phyloP scores from a whole-genome alignment of 192 early-diverging fungal species.

The Mortierella alpina region DNA sequence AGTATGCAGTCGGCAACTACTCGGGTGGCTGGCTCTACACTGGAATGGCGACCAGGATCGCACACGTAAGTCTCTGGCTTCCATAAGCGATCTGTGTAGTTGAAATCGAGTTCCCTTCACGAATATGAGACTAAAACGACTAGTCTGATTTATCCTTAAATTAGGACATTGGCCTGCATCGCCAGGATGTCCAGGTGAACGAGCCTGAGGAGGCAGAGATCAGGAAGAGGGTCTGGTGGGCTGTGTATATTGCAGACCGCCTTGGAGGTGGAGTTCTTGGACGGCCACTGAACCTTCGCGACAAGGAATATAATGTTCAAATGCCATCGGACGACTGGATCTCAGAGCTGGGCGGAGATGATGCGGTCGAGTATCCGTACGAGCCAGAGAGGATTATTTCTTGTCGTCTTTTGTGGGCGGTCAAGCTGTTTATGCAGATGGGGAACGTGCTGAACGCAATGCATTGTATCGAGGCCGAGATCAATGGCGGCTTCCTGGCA shows the following conservation, averaged over 20 bases:
- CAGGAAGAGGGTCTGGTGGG: slow-evolving; percentile 51
- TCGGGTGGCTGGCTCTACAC: slow-evolving; percentile 82
- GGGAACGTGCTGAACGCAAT: slow-evolving; percentile 49
- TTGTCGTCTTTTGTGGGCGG: slow-evolving; percentile 40
- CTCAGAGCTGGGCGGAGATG: slow-evolving; percentile 30
- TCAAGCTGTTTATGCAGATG: slow-evolving; percentile 54
- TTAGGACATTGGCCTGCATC: slow-evolving; percentile 52
- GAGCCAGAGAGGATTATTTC: slow-evolving; percentile 53
- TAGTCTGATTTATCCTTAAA: neutral
- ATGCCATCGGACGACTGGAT: slow-evolving; percentile 56
- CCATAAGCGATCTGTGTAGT: neutral
- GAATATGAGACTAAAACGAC: neutral
- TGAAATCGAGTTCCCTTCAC: neutral
- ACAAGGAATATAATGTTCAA: slow-evolving; percentile 54
- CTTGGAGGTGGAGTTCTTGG: slow-evolving; percentile 51
- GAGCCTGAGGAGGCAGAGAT: slow-evolving; percentile 52
- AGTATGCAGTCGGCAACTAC: slow-evolving; percentile 74
- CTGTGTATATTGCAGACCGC: slow-evolving; percentile 48
- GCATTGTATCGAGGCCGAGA: slow-evolving; percentile 53
- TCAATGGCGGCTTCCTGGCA: slow-evolving; percentile 49
- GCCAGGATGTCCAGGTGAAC: slow-evolving; percentile 42
- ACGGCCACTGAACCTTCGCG: slow-evolving; percentile 42
- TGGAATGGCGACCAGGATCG: slow-evolving; percentile 65
- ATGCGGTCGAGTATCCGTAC: slow-evolving; percentile 45
- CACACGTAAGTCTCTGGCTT: slow-evolving; percentile 50